phyloP scores from a whole-genome alignment of 2,329 filamentous ascomycete genomes.

The Talaromyces sp. region DNA sequence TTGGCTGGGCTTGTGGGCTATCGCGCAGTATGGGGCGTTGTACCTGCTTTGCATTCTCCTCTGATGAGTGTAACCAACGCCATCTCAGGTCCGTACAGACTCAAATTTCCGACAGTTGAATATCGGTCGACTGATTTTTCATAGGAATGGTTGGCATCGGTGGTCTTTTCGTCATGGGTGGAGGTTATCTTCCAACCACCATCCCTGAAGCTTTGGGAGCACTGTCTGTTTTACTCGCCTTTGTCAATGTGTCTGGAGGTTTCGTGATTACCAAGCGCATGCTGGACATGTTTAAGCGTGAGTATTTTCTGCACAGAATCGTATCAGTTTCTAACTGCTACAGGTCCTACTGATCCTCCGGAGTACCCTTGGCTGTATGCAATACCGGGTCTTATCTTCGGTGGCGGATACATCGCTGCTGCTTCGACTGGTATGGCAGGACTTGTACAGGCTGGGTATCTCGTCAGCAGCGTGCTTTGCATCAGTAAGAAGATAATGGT shows the following conservation, averaged over 20 bases:
- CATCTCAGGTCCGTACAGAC: slow-evolving; percentile 62
- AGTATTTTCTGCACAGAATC: slow-evolving; percentile 25
- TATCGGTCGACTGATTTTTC: background rate
- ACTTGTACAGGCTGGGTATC: slow-evolving; percentile 81
- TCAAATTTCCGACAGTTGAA: slow-evolving; percentile 15
- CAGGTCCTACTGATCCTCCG: slow-evolving; percentile 74
- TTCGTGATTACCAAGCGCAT: slow-evolving; percentile 92
- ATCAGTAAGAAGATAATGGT: slow-evolving; percentile 53
- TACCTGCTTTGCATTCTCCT: slow-evolving; percentile 78
- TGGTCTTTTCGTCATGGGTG: slow-evolving; percentile 83
- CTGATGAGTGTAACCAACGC: slow-evolving; percentile 93
- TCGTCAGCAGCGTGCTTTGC: slow-evolving; percentile 79
- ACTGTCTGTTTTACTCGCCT: slow-evolving; percentile 75
- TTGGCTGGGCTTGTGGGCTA: slow-evolving; percentile 84
- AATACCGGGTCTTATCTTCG: slow-evolving; percentile 71
- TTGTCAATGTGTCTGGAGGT: slow-evolving; percentile 83
- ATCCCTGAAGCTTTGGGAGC: slow-evolving; percentile 77
- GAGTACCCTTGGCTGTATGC: slow-evolving; percentile 88
- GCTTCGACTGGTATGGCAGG: slow-evolving; percentile 78
- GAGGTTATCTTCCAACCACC: slow-evolving; percentile 72
- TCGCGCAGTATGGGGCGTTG: slow-evolving; percentile 82
- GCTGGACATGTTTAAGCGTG: slow-evolving; percentile 84
- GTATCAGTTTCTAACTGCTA: slow-evolving; percentile 1
- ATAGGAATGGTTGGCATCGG: slow-evolving; percentile 79
- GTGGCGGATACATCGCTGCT: slow-evolving; percentile 75